Conservation (phyloP, 371 early-diverging fungal species). For the Sporodiniella umbellata region DNA sequence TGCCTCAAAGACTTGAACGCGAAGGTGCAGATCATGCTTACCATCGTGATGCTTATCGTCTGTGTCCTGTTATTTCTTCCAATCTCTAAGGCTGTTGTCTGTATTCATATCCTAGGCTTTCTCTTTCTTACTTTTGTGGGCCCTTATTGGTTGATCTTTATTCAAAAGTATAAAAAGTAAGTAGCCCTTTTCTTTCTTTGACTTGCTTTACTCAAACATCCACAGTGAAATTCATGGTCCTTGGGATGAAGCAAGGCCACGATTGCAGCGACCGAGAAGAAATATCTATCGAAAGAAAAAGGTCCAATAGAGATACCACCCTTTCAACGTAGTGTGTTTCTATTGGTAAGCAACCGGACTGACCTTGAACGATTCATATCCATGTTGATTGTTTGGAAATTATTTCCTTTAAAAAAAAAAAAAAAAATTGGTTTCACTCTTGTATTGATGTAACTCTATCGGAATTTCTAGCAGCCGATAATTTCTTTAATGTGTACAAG, state of each 20-base stretch:
- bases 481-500: too few species aligned
- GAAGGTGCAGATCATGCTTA: slow-evolving; percentile 57
- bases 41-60: slow-evolving; percentile 56
- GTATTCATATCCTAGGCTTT: slow-evolving; percentile 65
- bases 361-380: too few species aligned
- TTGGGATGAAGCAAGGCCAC: slow-evolving; percentile 95
- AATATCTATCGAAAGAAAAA: slow-evolving; percentile 26
- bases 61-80: slow-evolving; percentile 61
- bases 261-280: slow-evolving; percentile 47
- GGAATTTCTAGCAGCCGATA: too few species aligned
- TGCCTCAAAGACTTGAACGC: slow-evolving; percentile 62
- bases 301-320: too few species aligned
- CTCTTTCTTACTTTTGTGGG: slow-evolving; percentile 82
- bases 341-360: too few species aligned
- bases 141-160: slow-evolving; percentile 87
- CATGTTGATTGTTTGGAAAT: too few species aligned
- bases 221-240: slow-evolving; percentile 90
- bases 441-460: too few species aligned
- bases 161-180: slow-evolving; percentile 93
- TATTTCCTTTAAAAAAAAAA: too few species aligned
- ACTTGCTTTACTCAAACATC: not conserved
- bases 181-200: slow-evolving; percentile 13
- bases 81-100: slow-evolving; percentile 70
- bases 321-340: too few species aligned
- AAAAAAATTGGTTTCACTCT: too few species aligned